Evolutionary conservation across 768 basidiomycete genomes (phyloP), one percentile per base, ranked within the genome.

Genomic region (Pholiota microspora): DNA sequence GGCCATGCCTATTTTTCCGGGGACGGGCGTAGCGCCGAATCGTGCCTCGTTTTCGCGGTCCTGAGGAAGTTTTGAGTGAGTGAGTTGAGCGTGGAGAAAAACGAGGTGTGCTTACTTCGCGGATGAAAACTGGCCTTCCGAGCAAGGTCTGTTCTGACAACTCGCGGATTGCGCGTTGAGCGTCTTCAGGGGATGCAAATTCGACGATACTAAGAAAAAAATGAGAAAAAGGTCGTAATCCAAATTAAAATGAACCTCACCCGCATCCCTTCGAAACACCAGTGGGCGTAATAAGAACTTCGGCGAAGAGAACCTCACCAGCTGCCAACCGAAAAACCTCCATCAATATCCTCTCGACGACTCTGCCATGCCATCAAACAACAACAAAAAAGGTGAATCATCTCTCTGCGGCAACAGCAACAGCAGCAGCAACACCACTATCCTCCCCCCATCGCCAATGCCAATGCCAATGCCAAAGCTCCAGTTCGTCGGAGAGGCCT

Each of bases 261-360:
- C 96, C 96, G 86, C 96, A 99, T 70, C 96, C 96, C 72, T 99
- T 99, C 23, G 95, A 98, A 51, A 96, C 84, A 27, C 96, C 96
- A 18, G 91, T 95, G 13, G 96, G 96, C 5, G 97, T 97, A 63
- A 94, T 79, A 67, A 99, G 85, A 64, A 99, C 94, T 86, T 99
- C 96, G 83, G 96, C 92, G 85, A 99, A 99, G 73, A 96, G 88
- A 70, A 98, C 95, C 81, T 95, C 94, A 82, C 96, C 96, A 86
- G 93, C 96, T 96, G 87, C 84, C 82, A 81, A 85, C 77, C 86
- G n/a, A 83, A 89, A 88, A 91, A 82, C 86, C 86, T 87, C 88
- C 86, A 89, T 91, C 86, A 92, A 92, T 89, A 87, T 89, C 88
- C 87, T 88, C 86, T 82, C 76, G 59, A 74, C 83, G 77, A 79